Percentiles rank a stretch among this genome's conserved stretches.
phyloP scores from a whole-genome alignment of 2,329 filamentous ascomycete species.

The Cercospora berteroae region DNA sequence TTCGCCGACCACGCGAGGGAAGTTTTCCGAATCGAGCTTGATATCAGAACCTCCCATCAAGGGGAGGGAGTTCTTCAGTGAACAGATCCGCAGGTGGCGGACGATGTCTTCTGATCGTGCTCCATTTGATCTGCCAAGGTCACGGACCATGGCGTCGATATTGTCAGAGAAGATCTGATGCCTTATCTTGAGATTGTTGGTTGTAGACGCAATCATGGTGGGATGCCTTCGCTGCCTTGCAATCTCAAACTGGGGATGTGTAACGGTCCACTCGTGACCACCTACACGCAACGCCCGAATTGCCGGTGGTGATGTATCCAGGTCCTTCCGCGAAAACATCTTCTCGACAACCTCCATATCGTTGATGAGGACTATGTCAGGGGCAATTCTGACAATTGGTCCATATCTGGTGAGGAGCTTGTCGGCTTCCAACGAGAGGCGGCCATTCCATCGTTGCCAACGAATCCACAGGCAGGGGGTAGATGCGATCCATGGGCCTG shows the following conservation, averaged over 20 bases:
- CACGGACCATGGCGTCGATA: neutral
- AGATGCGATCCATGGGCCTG: neutral
- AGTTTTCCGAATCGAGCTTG: neutral
- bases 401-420: neutral
- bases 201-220: neutral
- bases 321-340: neutral
- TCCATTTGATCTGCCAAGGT: neutral
- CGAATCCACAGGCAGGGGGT: neutral
- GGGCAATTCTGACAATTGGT: neutral
- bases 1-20: neutral
- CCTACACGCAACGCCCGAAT: conserved; percentile 10
- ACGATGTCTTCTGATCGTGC: neutral
- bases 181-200: neutral
- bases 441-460: neutral
- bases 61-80: neutral
- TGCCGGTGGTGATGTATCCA: conserved; percentile 4
- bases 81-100: neutral
- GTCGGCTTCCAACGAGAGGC: neutral
- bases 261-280: conserved; percentile 11
- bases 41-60: neutral
- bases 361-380: neutral
- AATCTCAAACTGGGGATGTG: neutral
- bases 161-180: neutral
- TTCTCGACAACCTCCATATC: neutral
- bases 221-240: neutral